Evolutionary conservation across 2,329 filamentous ascomycete species (phyloP).

Genomic region (Elsinoe perseae): DNA sequence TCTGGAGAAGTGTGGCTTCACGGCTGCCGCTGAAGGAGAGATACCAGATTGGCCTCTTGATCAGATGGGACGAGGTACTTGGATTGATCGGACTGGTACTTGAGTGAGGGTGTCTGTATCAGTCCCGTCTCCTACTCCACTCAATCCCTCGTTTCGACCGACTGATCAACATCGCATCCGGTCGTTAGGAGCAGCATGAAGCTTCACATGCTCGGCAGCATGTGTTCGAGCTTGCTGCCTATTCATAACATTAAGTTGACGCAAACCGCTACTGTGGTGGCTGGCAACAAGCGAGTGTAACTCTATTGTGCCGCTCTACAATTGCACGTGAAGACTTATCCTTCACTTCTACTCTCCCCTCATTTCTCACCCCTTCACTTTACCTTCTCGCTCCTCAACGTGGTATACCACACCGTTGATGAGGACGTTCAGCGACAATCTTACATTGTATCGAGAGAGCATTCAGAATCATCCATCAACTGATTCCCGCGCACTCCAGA

Average conservation of each 20-base stretch:
- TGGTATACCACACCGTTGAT: too few species aligned
- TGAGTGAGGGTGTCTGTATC: background rate
- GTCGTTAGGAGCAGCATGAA: background rate
- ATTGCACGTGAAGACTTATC: background rate
- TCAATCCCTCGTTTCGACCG: too few species aligned
- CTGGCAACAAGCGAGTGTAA: background rate
- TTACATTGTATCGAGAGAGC: too few species aligned
- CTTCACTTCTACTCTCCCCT: background rate
- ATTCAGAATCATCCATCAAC: too few species aligned
- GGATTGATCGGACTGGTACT: constrained; percentile 8
- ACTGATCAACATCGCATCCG: background rate
- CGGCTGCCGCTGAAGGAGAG: background rate
- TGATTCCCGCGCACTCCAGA: too few species aligned
- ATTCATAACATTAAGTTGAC: background rate
- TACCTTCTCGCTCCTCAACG: background rate
- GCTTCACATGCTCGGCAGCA: background rate
- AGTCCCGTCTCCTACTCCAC: background rate
- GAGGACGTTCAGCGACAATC: too few species aligned
- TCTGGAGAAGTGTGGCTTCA: constrained; percentile 8
- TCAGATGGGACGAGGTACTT: background rate
- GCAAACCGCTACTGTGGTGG: background rate
- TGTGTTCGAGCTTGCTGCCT: background rate
- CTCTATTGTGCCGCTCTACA: background rate
- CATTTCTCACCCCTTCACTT: background rate
- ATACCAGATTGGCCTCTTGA: background rate